These are phyloP conservation scores for Tuber melanosporum DNA, from an alignment of 495 filamentous ascomycete species.

Conservation along the genomic window DNA sequence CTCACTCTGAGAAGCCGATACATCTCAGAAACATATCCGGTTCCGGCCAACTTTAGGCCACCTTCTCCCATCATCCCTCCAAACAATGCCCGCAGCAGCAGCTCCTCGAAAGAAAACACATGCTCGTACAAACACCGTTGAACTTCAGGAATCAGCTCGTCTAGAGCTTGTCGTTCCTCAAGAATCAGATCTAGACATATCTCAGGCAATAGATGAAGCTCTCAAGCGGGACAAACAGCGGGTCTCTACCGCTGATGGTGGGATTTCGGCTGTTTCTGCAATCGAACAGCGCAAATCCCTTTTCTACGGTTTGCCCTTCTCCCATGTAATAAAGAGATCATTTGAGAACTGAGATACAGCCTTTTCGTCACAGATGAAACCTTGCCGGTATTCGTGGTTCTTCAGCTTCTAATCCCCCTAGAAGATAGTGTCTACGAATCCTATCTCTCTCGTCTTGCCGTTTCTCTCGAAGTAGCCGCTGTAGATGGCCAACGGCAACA, in stretches of 20 bases:
- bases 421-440: conserved; percentile 39
- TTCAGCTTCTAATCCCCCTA: conserved; percentile 38
- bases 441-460: conserved; percentile 38
- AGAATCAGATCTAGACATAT: conserved; percentile 58
- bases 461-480: conserved; percentile 41
- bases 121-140: conserved; percentile 41
- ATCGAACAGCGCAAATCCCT: conserved; percentile 50
- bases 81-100: conserved; percentile 25
- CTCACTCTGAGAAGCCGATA: not conserved
- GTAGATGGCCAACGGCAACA: conserved; percentile 34
- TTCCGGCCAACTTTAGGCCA: not conserved
- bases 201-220: conserved; percentile 52
- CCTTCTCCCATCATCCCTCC: conserved; percentile 9
- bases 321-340: conserved; percentile 33
- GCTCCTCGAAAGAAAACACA: conserved; percentile 33
- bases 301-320: conserved; percentile 41
- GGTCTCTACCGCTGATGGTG: conserved; percentile 47
- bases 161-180: conserved; percentile 74
- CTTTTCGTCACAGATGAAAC: conserved; percentile 37
- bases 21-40: conserved; percentile 11
- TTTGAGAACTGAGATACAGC: conserved; percentile 13
- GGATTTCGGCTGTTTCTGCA: conserved; percentile 34
- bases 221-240: conserved; percentile 47
- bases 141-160: conserved; percentile 65
- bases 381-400: conserved; percentile 41